Evolutionary conservation across 305 asterid genomes (phyloP).

Genomic region (Fraxinus paxiana): DNA sequence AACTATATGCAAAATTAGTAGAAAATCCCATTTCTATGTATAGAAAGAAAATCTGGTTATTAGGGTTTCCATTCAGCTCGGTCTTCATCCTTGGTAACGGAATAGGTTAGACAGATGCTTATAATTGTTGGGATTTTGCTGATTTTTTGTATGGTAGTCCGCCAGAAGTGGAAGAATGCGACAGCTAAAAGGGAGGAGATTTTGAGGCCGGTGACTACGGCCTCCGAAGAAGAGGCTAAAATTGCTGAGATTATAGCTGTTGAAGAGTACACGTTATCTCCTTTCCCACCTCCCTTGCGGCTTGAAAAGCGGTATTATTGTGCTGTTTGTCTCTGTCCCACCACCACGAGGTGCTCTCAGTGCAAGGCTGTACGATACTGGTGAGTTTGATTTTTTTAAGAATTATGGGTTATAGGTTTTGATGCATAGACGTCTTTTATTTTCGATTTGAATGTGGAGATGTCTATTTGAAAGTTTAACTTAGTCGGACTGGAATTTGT

Average conservation of each 20-base stretch:
- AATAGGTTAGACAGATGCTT: conserved; percentile 24
- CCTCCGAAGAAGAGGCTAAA: conserved; percentile 34
- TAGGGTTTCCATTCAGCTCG: conserved; percentile 37
- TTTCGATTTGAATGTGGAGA: not conserved
- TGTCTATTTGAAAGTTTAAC: conserved; percentile 12
- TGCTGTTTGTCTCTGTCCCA: conserved; percentile 41
- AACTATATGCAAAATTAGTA: conserved; percentile 5
- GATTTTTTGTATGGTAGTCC: conserved; percentile 32
- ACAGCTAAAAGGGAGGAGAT: conserved; percentile 43
- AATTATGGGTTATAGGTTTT: not conserved
- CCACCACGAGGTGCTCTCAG: conserved; percentile 42
- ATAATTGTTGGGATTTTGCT: conserved; percentile 34
- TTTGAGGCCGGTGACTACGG: conserved; percentile 35
- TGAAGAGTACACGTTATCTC: conserved; percentile 16
- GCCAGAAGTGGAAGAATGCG: conserved; percentile 41
- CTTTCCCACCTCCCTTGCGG: conserved; percentile 14
- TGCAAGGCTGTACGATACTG: conserved; percentile 49
- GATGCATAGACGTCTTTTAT: not conserved
- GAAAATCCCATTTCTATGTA: conserved; percentile 33
- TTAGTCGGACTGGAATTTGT: conserved; percentile 9
- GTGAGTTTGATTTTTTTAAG: conserved; percentile 27
- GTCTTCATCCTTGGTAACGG: conserved; percentile 36
- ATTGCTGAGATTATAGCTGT: conserved; percentile 31
- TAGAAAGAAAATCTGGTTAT: conserved; percentile 32
- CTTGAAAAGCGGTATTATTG: conserved; percentile 29